Conservation (phyloP, 108 stramenopile species). For the Mediolabrus comicus region DNA sequence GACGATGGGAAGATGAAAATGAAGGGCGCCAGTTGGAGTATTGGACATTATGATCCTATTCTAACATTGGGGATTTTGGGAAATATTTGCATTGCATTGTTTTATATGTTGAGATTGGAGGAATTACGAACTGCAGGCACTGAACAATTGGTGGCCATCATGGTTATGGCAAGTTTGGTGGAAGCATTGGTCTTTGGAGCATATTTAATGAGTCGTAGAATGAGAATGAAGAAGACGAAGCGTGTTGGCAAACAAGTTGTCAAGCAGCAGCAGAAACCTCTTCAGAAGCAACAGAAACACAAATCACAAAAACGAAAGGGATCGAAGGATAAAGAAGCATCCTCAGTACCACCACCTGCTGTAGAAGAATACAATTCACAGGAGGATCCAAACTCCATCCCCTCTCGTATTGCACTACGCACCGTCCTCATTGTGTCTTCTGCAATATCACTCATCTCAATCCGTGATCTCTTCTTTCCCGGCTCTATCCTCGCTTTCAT, state of each 20-base stretch:
- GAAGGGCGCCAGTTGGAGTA: constrained; percentile 69
- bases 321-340: background rate
- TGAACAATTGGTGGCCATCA: constrained; percentile 42
- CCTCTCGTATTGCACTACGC: constrained; percentile 69
- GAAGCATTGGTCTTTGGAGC: constrained; percentile 66
- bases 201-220: constrained; percentile 42
- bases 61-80: constrained; percentile 53
- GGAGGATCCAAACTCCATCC: constrained; percentile 57
- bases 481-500: constrained; percentile 69
- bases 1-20: background rate
- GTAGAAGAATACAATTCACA: constrained; percentile 12
- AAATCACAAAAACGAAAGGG: background rate
- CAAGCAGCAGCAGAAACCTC: background rate
- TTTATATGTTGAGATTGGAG: constrained; percentile 56
- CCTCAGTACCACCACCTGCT: constrained; percentile 1
- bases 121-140: constrained; percentile 67
- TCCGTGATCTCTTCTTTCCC: constrained; percentile 78
- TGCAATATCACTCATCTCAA: constrained; percentile 56
- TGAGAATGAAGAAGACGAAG: constrained; percentile 3
- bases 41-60: constrained; percentile 75
- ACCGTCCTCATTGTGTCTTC: constrained; percentile 67
- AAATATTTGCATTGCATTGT: constrained; percentile 51
- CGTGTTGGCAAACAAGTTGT: background rate
- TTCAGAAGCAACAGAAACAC: background rate
- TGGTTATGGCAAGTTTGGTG: constrained; percentile 52